These are phyloP conservation scores for Massospora cicadina DNA, from an alignment of 371 early-diverging fungal species.

Conservation along the genomic window DNA sequence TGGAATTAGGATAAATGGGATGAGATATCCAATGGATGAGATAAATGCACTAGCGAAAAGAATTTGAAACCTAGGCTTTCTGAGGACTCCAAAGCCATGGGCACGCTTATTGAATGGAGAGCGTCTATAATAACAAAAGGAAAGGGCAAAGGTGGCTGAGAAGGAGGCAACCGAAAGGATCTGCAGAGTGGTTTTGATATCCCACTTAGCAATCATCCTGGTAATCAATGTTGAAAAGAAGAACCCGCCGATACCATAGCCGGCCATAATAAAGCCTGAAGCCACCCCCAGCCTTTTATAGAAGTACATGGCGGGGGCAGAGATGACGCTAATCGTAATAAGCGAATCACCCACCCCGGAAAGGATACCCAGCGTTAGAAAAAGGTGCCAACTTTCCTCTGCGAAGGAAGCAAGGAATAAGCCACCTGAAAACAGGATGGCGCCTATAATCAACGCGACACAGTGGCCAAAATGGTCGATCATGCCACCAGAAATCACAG, in stretches of 20 bases:
- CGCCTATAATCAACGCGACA: neutral
- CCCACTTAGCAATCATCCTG: slow-evolving; percentile 21
- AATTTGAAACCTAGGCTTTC: neutral
- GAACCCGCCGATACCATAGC: slow-evolving; percentile 44
- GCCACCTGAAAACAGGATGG: slow-evolving; percentile 2
- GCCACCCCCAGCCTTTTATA: slow-evolving; percentile 45
- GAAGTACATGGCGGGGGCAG: slow-evolving; percentile 57
- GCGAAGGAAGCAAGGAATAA: slow-evolving; percentile 11
- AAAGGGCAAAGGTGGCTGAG: neutral
- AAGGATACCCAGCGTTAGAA: slow-evolving; percentile 45
- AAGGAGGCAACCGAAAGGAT: neutral
- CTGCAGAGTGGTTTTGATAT: slow-evolving; percentile 27
- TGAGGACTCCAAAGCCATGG: neutral
- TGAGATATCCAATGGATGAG: neutral
- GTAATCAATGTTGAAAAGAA: slow-evolving; percentile 29
- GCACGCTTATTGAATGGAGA: neutral
- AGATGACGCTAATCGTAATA: slow-evolving; percentile 39
- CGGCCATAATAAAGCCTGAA: slow-evolving; percentile 53
- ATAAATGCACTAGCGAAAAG: neutral
- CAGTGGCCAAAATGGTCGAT: slow-evolving; percentile 5
- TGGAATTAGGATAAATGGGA: neutral
- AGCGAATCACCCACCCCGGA: slow-evolving; percentile 38
- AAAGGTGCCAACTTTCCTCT: slow-evolving; percentile 25
- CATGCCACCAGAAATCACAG: neutral
- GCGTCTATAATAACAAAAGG: neutral